These are phyloP conservation scores for Irpex sp. DNA, from an alignment of 1,284 basidiomycete genomes.

Conservation along the genomic window DNA sequence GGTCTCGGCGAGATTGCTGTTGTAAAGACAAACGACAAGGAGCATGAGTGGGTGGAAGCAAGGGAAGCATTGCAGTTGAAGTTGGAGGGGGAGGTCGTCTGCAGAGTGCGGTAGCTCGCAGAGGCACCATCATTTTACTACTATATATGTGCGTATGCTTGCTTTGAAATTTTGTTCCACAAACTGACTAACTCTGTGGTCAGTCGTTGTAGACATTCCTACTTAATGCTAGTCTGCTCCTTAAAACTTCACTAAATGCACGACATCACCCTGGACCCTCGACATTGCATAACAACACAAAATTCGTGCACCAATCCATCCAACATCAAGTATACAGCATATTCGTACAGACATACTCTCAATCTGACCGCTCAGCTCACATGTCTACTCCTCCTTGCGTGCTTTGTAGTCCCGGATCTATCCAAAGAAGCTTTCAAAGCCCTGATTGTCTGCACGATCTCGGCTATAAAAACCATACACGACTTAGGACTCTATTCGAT, in stretches of 20 bases:
- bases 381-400: slow-evolving; percentile 54
- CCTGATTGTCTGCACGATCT: slow-evolving; percentile 70
- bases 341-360: neutral
- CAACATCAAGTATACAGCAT: neutral
- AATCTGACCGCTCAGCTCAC: slow-evolving; percentile 22
- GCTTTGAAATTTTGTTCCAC: neutral
- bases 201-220: neutral
- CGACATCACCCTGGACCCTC: neutral
- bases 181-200: neutral
- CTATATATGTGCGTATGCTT: neutral
- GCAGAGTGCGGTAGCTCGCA: slow-evolving; percentile 44
- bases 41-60: slow-evolving; percentile 71
- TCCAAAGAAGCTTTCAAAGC: slow-evolving; percentile 57
- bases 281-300: neutral
- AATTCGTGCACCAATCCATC: neutral
- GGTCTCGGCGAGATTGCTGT: slow-evolving; percentile 54
- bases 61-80: slow-evolving; percentile 64
- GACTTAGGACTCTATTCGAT: neutral
- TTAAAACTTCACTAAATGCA: neutral
- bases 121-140: neutral
- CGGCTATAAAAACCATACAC: slow-evolving; percentile 36
- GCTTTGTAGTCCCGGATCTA: slow-evolving; percentile 53
- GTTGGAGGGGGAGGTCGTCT: slow-evolving; percentile 70
- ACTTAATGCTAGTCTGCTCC: neutral
- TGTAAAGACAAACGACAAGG: slow-evolving; percentile 54